phyloP scores from a whole-genome alignment of 164 flowering plant genomes.

The Nelumbo lutea region DNA sequence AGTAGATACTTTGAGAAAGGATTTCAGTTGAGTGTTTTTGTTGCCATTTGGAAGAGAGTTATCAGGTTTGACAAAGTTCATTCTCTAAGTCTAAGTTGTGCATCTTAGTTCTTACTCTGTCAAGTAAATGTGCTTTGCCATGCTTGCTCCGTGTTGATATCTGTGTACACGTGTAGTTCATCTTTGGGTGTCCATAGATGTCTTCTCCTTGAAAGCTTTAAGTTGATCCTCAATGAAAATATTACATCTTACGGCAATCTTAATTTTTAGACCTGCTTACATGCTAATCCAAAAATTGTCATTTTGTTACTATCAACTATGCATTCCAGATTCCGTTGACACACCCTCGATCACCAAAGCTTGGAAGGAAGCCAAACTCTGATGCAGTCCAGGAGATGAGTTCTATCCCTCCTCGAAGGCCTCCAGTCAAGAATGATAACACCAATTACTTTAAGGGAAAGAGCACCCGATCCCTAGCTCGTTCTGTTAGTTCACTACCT shows the following conservation, averaged over 20 bases:
- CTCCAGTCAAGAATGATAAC: constrained; percentile 23
- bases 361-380: constrained; percentile 34
- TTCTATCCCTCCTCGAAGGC: constrained; percentile 34
- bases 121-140: too few species aligned
- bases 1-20: too few species aligned
- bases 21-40: too few species aligned
- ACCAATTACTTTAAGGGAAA: constrained; percentile 26
- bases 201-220: constrained; percentile 1
- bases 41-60: too few species aligned
- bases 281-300: not conserved
- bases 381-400: constrained; percentile 19
- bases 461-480: constrained; percentile 17
- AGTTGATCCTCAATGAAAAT: not conserved
- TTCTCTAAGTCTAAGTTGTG: not conserved
- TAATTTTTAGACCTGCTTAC: not conserved
- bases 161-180: not conserved
- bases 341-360: constrained; percentile 42
- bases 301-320: not conserved
- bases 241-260: not conserved
- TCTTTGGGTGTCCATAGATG: not conserved
- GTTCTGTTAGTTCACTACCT: constrained; percentile 19
- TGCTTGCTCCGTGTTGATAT: not conserved
- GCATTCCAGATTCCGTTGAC: constrained; percentile 39
- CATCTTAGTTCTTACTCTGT: not conserved
- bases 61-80: not conserved